Evolutionary conservation across 768 basidiomycete species (phyloP).

Genomic region (Astraeus odoratus): DNA sequence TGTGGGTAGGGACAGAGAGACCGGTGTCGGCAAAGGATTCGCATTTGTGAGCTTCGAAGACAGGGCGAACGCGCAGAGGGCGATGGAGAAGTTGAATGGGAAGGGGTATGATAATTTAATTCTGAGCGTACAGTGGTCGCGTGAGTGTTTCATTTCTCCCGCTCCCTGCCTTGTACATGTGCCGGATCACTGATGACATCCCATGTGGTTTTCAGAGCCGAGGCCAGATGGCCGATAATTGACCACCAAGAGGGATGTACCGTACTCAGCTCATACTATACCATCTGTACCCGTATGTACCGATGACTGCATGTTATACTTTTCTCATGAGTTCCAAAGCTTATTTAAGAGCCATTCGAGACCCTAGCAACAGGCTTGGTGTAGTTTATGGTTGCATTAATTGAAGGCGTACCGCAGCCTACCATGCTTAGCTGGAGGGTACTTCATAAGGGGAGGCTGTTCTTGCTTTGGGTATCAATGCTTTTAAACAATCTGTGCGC

Average conservation of each 20-base stretch:
- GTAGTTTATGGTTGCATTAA: too few species aligned
- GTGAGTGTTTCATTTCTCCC: slow-evolving; percentile 30
- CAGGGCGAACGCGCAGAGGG: slow-evolving; percentile 68
- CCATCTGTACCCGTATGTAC: slow-evolving; percentile 3
- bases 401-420: too few species aligned
- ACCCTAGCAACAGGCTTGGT: too few species aligned
- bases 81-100: slow-evolving; percentile 89
- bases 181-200: background rate
- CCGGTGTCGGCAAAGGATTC: slow-evolving; percentile 92
- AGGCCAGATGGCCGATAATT: slow-evolving; percentile 34
- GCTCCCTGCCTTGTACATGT: background rate
- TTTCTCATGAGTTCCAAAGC: too few species aligned
- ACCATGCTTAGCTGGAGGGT: too few species aligned
- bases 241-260: slow-evolving; percentile 1
- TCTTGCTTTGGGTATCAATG: too few species aligned
- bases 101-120: slow-evolving; percentile 92
- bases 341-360: too few species aligned
- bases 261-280: too few species aligned
- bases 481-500: too few species aligned
- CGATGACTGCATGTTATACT: too few species aligned
- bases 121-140: slow-evolving; percentile 58
- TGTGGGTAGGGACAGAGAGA: slow-evolving; percentile 91
- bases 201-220: slow-evolving; percentile 27
- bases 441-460: too few species aligned
- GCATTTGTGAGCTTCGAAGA: slow-evolving; percentile 97